A percentile compares a stretch with the other conserved stretches of the same genome.
These are phyloP conservation scores for Aspergillus nanangensis DNA, from an alignment of 495 filamentous ascomycete species.

Conservation along the genomic window DNA sequence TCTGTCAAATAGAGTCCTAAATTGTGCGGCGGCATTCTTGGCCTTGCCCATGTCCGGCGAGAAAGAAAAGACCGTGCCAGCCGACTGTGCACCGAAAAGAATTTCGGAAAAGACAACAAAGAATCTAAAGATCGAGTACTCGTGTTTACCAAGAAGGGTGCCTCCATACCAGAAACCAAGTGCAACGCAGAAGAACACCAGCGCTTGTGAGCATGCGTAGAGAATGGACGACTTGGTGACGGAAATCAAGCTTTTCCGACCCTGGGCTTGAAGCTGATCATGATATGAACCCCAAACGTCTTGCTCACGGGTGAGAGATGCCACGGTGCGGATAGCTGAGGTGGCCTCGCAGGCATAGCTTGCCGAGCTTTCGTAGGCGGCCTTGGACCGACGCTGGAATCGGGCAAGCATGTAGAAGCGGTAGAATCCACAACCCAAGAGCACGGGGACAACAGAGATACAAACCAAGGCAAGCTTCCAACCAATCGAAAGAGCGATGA, in stretches of 20 bases:
- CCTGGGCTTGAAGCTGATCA: slow-evolving; percentile 59
- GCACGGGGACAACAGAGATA: slow-evolving; percentile 69
- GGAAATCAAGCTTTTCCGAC: slow-evolving; percentile 55
- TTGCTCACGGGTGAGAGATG: slow-evolving; percentile 76
- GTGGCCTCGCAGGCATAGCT: slow-evolving; percentile 89
- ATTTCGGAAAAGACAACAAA: slow-evolving; percentile 79
- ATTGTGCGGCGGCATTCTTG: slow-evolving; percentile 68
- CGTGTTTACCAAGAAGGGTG: slow-evolving; percentile 61
- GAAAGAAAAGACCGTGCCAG: slow-evolving; percentile 84
- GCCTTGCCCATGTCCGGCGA: slow-evolving; percentile 86
- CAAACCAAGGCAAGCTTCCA: slow-evolving; percentile 93
- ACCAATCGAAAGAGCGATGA: slow-evolving; percentile 64
- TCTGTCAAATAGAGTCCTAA: slow-evolving; percentile 76
- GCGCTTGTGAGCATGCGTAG: slow-evolving; percentile 74
- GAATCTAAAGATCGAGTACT: slow-evolving; percentile 75
- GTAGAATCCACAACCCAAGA: slow-evolving; percentile 78
- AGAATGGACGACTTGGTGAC: slow-evolving; percentile 64
- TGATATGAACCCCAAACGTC: slow-evolving; percentile 77
- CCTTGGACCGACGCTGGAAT: slow-evolving; percentile 67
- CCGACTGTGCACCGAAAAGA: slow-evolving; percentile 79
- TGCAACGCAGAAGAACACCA: slow-evolving; percentile 77
- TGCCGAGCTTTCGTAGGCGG: slow-evolving; percentile 68
- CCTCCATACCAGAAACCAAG: slow-evolving; percentile 97
- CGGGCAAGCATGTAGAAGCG: slow-evolving; percentile 77
- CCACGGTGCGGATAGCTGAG: slow-evolving; percentile 86